These are phyloP conservation scores for Heterobasidion parviporum DNA, from an alignment of 1,284 basidiomycete species.

Conservation along the genomic window DNA sequence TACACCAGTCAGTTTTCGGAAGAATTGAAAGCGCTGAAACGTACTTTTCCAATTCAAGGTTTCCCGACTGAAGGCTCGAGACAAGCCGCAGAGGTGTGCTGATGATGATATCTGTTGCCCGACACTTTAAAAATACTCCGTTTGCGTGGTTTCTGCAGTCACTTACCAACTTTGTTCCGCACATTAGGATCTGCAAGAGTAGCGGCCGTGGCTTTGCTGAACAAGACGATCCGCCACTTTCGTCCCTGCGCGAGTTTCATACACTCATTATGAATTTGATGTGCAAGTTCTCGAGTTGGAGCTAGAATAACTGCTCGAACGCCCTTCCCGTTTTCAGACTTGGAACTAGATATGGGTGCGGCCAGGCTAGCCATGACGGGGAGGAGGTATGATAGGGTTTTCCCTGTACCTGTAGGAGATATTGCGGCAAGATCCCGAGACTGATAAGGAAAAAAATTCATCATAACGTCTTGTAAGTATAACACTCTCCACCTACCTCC, in stretches of 20 bases:
- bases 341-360: conserved; percentile 48
- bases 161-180: conserved; percentile 68
- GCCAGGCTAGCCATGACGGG: conserved; percentile 67
- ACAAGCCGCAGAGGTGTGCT: conserved; percentile 78
- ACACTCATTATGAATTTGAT: conserved; percentile 93
- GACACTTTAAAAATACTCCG: not conserved
- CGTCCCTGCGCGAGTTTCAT: conserved; percentile 75
- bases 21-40: conserved; percentile 15
- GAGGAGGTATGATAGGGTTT: conserved; percentile 85
- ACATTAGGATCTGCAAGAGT: conserved; percentile 62
- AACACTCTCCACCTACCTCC: conserved; percentile 34
- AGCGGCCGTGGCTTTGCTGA: conserved; percentile 79
- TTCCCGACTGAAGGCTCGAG: conserved; percentile 60
- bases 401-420: conserved; percentile 92
- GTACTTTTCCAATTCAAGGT: conserved; percentile 67
- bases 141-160: not conserved
- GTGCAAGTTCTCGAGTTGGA: conserved; percentile 94
- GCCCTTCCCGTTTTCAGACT: conserved; percentile 43
- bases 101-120: conserved; percentile 61
- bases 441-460: conserved; percentile 20
- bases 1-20: not conserved
- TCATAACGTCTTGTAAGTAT: not conserved
- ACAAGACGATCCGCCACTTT: conserved; percentile 78
- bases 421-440: conserved; percentile 82
- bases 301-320: conserved; percentile 79